phyloP scores from a whole-genome alignment of 148 eudicot genomes.

The Cornus kousa region DNA sequence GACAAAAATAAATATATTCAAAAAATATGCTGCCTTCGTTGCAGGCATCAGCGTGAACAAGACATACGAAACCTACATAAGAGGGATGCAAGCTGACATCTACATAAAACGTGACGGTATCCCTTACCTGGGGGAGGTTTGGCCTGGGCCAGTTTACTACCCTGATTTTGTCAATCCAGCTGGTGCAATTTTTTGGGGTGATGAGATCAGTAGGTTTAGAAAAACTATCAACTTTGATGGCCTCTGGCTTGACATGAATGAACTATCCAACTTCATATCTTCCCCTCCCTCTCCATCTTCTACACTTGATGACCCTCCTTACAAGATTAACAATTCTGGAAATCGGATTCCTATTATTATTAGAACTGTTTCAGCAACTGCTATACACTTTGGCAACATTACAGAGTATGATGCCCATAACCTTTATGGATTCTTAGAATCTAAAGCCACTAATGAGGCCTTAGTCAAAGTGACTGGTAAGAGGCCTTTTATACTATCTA shows the following conservation, averaged over 20 bases:
- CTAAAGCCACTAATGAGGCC: constrained; percentile 55
- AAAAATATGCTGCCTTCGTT: background rate
- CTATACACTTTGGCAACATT: constrained; percentile 47
- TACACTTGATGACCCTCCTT: constrained; percentile 70
- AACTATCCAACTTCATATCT: constrained; percentile 62
- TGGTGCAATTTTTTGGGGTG: constrained; percentile 49
- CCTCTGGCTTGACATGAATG: constrained; percentile 96
- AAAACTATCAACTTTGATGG: constrained; percentile 68
- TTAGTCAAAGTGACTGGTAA: constrained; percentile 43
- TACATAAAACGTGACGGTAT: constrained; percentile 57
- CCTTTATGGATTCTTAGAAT: constrained; percentile 63
- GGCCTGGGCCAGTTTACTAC: constrained; percentile 84
- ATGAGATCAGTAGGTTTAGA: constrained; percentile 55
- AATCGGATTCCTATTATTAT: constrained; percentile 32
- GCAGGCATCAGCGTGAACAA: constrained; percentile 69
- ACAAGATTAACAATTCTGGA: constrained; percentile 65
- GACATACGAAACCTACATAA: constrained; percentile 57
- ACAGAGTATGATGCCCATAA: constrained; percentile 69
- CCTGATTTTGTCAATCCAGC: constrained; percentile 77
- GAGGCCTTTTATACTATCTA: constrained; percentile 47
- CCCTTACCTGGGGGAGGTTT: constrained; percentile 70
- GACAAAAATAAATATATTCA: too few relatives aligned
- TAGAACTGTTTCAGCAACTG: constrained; percentile 60
- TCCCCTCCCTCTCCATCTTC: constrained; percentile 46
- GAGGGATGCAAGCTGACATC: constrained; percentile 66